phyloP scores from a whole-genome alignment of 2,329 filamentous ascomycete species.

The Fusarium mangiferae region DNA sequence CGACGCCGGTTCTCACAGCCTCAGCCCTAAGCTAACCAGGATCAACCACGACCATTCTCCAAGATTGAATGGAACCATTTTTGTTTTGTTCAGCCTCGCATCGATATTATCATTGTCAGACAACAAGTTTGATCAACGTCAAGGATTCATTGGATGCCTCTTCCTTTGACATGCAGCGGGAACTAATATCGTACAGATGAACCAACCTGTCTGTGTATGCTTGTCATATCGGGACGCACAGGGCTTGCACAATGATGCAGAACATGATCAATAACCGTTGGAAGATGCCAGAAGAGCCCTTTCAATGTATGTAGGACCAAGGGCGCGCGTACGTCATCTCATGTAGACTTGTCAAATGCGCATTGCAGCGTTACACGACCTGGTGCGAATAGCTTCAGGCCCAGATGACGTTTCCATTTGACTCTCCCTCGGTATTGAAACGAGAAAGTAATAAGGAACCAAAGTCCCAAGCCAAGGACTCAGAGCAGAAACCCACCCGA shows the following conservation, averaged over 20 bases:
- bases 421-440: not conserved
- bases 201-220: not conserved
- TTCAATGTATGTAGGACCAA: constrained; percentile 5
- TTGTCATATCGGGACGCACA: constrained; percentile 23
- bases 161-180: constrained; percentile 36
- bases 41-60: not conserved
- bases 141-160: constrained; percentile 43
- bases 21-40: constrained; percentile 24
- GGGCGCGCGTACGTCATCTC: constrained; percentile 19
- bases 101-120: not conserved
- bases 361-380: not conserved
- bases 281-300: constrained; percentile 7
- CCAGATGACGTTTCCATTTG: not conserved
- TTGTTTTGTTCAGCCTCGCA: constrained; percentile 42
- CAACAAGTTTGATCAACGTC: constrained; percentile 16
- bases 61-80: not conserved
- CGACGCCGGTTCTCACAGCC: constrained; percentile 34
- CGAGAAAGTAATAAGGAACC: not conserved
- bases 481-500: not conserved
- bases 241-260: constrained; percentile 1
- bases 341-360: not conserved
- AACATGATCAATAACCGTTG: not conserved
- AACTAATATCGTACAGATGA: constrained; percentile 35
- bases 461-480: constrained; percentile 15
- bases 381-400: constrained; percentile 20